Conservation (phyloP, 2,329 filamentous ascomycete species). For the Aspergillus brunneoviolaceus region DNA sequence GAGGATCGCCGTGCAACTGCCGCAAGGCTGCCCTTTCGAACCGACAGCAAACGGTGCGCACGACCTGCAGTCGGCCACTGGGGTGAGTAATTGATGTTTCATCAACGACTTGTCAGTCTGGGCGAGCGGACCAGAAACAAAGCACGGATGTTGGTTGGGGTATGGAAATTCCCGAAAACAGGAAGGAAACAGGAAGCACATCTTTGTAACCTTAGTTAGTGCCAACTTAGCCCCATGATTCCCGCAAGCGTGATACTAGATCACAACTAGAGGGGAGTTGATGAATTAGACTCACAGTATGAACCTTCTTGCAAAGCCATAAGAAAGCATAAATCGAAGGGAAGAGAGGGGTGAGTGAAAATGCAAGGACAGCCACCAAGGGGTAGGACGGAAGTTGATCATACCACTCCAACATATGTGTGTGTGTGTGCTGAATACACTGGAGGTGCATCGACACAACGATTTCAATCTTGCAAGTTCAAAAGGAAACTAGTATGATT, state of each 20-base stretch:
- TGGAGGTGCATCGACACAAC: neutral
- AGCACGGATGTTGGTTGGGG: neutral
- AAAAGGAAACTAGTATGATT: neutral
- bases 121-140: neutral
- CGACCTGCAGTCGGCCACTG: neutral
- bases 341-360: neutral
- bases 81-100: neutral
- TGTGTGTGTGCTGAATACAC: neutral
- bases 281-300: neutral
- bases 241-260: neutral
- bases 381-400: neutral
- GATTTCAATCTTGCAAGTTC: neutral
- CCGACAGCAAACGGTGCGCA: neutral
- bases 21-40: constrained; percentile 4
- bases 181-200: neutral
- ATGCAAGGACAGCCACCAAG: neutral
- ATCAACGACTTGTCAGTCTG: neutral
- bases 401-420: neutral
- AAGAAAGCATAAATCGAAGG: neutral
- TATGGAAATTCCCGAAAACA: neutral
- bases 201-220: neutral
- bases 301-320: neutral
- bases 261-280: neutral
- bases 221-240: neutral
- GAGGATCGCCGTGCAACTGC: neutral